Percentiles rank a stretch among this genome's conserved stretches.
Conservation (phyloP, 2,329 filamentous ascomycete genomes). For the Diplodia mutila region DNA sequence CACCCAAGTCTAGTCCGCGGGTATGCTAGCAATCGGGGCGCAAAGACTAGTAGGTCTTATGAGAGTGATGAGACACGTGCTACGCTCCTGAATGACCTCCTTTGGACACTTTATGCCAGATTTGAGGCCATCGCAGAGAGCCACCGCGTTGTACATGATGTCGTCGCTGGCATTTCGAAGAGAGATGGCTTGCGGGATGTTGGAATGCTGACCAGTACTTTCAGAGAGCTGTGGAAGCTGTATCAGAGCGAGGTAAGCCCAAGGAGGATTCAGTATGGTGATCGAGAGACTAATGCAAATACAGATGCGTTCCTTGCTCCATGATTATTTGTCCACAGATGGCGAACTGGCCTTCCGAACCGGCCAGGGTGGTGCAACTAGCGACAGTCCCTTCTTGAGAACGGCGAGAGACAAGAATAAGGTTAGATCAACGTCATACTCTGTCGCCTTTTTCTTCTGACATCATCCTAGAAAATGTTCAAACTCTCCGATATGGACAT, state of each 20-base stretch:
- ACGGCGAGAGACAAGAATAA: slow-evolving; percentile 53
- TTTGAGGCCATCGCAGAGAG: slow-evolving; percentile 97
- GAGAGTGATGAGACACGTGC: slow-evolving; percentile 74
- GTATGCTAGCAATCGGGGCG: slow-evolving; percentile 56
- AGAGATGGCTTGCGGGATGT: slow-evolving; percentile 69
- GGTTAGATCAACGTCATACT: neutral
- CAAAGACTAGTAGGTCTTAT: slow-evolving; percentile 63
- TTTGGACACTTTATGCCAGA: slow-evolving; percentile 92
- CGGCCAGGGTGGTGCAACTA: slow-evolving; percentile 49
- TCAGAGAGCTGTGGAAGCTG: slow-evolving; percentile 96
- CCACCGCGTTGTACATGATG: slow-evolving; percentile 90
- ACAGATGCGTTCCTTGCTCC: slow-evolving; percentile 80
- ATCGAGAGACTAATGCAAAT: slow-evolving; percentile 24
- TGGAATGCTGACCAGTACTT: slow-evolving; percentile 76
- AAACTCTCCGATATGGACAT: slow-evolving; percentile 82
- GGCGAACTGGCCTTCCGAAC: slow-evolving; percentile 69
- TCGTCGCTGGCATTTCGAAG: slow-evolving; percentile 81
- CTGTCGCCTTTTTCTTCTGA: neutral
- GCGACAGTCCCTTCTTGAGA: slow-evolving; percentile 53
- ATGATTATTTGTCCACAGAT: slow-evolving; percentile 95
- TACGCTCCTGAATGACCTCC: slow-evolving; percentile 85
- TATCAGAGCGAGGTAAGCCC: slow-evolving; percentile 77
- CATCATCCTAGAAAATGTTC: slow-evolving; percentile 65
- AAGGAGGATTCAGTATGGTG: neutral
- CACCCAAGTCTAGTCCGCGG: slow-evolving; percentile 77